Conservation (phyloP, 2,329 filamentous ascomycete species). For the Cucurbitaria berberidis region DNA sequence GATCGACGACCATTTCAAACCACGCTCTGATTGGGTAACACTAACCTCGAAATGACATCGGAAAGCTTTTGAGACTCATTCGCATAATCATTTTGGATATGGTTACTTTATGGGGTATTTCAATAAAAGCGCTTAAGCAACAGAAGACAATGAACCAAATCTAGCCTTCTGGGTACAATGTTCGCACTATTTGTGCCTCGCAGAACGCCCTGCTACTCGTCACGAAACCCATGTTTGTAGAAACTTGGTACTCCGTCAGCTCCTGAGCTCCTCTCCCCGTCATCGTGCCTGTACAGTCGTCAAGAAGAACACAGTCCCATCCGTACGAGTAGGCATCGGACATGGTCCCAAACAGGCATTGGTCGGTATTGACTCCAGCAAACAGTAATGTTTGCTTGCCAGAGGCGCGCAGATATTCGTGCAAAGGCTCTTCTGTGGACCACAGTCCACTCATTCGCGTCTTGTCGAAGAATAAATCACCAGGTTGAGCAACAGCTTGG, state of each 20-base stretch:
- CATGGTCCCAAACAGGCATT: conserved; percentile 52
- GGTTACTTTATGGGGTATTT: conserved; percentile 19
- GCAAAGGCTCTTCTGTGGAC: conserved; percentile 49
- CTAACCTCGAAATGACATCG: conserved; percentile 1
- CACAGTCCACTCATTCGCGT: conserved; percentile 52
- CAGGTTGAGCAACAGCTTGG: conserved; percentile 44
- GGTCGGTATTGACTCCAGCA: conserved; percentile 53
- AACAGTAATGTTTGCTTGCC: conserved; percentile 52
- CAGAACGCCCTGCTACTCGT: conserved; percentile 45
- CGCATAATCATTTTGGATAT: neutral
- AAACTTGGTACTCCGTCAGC: conserved; percentile 50
- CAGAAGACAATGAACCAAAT: neutral
- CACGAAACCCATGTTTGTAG: conserved; percentile 53
- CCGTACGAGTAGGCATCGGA: conserved; percentile 51
- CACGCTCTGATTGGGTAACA: conserved; percentile 13
- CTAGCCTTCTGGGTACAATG: neutral
- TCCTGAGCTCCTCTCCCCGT: conserved; percentile 49
- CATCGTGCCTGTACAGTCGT: conserved; percentile 53
- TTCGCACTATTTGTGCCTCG: conserved; percentile 21
- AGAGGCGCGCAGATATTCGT: conserved; percentile 49
- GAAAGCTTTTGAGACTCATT: no score
- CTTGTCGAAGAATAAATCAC: conserved; percentile 54
- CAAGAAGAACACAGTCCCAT: conserved; percentile 51
- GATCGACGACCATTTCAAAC: conserved; percentile 23
- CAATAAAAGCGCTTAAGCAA: conserved; percentile 4